phyloP scores from a whole-genome alignment of 148 eudicot genomes.

The Hydrangea macrophylla region DNA sequence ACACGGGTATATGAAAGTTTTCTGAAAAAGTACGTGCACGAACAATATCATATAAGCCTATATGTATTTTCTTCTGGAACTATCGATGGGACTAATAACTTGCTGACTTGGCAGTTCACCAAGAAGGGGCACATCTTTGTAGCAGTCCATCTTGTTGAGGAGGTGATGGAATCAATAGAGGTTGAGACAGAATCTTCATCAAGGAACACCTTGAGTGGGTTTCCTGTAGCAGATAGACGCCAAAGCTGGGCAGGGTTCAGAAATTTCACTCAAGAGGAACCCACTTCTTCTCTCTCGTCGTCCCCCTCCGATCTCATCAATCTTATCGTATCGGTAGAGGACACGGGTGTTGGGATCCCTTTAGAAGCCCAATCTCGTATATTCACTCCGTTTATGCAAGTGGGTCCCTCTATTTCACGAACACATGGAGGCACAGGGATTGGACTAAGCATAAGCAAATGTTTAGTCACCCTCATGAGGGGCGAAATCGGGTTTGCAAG shows the following conservation, averaged over 20 bases:
- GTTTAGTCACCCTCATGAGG: conserved; percentile 79
- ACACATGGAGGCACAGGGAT: conserved; percentile 93
- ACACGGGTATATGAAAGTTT: no score
- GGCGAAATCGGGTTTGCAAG: conserved; percentile 87
- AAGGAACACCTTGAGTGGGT: conserved; percentile 67
- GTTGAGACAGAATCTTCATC: conserved; percentile 51
- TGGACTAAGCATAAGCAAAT: conserved; percentile 95
- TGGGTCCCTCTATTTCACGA: conserved; percentile 65
- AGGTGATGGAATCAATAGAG: conserved; percentile 56
- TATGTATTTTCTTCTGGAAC: not conserved
- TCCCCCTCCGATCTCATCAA: conserved; percentile 45
- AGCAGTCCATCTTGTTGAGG: conserved; percentile 80
- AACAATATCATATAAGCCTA: no score
- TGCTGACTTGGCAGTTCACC: conserved; percentile 64
- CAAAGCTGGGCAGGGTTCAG: conserved; percentile 78
- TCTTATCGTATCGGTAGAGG: conserved; percentile 85
- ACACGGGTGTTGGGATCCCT: conserved; percentile 97
- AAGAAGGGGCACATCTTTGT: conserved; percentile 91
- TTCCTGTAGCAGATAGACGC: conserved; percentile 65
- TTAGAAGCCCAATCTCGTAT: conserved; percentile 68
- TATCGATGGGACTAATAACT: conserved; percentile 7
- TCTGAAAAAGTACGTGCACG: no score
- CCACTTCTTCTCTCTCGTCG: conserved; percentile 18
- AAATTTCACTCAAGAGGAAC: conserved; percentile 39
- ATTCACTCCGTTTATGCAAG: conserved; percentile 99